Evolutionary conservation across 129 eudicot genomes (phyloP).

Genomic region (Silybum marianum): DNA sequence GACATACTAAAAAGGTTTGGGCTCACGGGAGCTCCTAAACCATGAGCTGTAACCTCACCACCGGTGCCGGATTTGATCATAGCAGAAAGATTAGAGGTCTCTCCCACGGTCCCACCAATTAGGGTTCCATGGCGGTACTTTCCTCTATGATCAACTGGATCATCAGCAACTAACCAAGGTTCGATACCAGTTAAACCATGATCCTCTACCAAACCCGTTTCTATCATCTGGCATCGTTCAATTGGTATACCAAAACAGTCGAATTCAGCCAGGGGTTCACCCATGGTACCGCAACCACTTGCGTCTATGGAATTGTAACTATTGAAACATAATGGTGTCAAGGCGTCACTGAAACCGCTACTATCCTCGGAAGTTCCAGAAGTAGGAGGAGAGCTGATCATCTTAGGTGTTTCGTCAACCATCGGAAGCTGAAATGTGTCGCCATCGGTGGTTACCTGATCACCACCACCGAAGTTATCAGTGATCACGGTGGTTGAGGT

Average conservation of each 20-base stretch:
- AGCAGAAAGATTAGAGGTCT: background rate
- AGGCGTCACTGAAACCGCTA: background rate
- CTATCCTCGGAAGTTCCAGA: background rate
- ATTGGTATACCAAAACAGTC: slow-evolving; percentile 5
- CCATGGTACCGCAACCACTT: background rate
- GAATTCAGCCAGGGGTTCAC: background rate
- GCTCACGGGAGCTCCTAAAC: no score
- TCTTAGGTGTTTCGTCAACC: background rate
- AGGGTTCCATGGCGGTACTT: background rate
- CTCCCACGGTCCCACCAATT: background rate
- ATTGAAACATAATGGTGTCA: background rate
- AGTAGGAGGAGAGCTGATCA: background rate
- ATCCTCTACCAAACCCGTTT: background rate
- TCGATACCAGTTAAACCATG: background rate
- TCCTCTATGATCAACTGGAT: no score
- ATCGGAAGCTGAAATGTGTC: background rate
- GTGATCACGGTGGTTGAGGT: background rate
- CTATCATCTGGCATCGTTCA: background rate
- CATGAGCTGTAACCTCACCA: background rate
- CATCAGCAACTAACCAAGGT: no score
- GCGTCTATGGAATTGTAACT: background rate
- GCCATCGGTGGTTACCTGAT: background rate
- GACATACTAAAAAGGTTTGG: background rate
- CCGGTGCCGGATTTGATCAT: background rate
- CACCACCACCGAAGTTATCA: background rate